Base-by-base conservation (phyloP, 1,139 yeast species). In the Pichia sp. region DNA sequence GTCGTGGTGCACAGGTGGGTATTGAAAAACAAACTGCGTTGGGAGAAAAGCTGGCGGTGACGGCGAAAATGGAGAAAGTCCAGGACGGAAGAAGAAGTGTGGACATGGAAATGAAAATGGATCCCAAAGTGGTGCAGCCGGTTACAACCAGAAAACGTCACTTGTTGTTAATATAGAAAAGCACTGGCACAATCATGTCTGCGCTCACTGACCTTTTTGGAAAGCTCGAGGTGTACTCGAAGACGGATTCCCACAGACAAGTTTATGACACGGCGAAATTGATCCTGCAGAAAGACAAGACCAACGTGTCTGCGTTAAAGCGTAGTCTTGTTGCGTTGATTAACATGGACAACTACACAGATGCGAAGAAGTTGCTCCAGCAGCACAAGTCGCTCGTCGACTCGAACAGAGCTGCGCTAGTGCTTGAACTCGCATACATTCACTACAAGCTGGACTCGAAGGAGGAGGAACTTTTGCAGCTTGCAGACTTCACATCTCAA, bases 271-370 rank as follows among this genome's bases (percentile, higher is more conserved):
- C 74, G 10, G 78, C 84, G 9, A 62, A 67, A 51, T 68, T 72
- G 51, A 71, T 78, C 44, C 69, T 83, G 54, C 67, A 70, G 33
- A 70, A 72, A 52, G 70, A 76, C 20, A 71, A 77, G 43, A 69
- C 76, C 47, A 87, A 85, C 61, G 63, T 70, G 27, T 71, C 72
- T 50, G 84, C 90, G 0, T 73, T 84, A 61, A 81, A 78, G 63
- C 77, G 85, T 60, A 82, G 85, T 63, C 70, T 89, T 44, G 84
- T 85, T 6, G 83, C 96, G 1, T 73, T 86, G 64, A 85, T 88
- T 67, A 84, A 86, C 64, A 75, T 85, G 64, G 97, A 90, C 66
- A 77, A 77, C 61, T 89, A 86, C 67, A 71, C 72, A 53, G 73
- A 76, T 53, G 95, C 92, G 0, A 67, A 72, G 31, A 73, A 77